Evolutionary conservation across 1,139 yeast species (phyloP), one percentile per base, ranked within the genome.

Genomic region (Kodamaea alishanica): DNA sequence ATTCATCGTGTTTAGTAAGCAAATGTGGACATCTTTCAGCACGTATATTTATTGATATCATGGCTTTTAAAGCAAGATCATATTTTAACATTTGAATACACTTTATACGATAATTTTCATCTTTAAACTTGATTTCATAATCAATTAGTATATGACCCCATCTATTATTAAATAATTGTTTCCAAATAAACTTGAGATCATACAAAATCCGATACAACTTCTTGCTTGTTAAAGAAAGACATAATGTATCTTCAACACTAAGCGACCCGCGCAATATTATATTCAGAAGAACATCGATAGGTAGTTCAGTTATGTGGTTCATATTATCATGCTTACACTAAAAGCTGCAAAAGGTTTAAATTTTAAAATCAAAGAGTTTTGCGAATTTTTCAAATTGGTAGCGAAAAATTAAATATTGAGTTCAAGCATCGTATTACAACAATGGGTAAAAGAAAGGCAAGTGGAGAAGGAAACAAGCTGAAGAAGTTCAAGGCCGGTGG

Each of bases 401-500:
- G 31, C 15, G 31, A 29, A 29, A 29, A 10, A 9, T 29, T 8
- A 29, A 29, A 3, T 4, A 9, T 3, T 3, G 2, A 26, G 4
- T 26, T 3, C 10, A 28, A 20, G 11, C 8, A 32, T 30, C 10
- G 20, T 9, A 22, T 9, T 20, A 22, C 11, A n/a, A 30, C 34
- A 27, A 68, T 68, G 74, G 70, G 67, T 8, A 67, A 68, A 45
- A 54, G 73, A 48, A 48, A 56, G 11, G 54, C 53, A 20, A 47
- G 49, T 11, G 48, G 51, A 8, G 41, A 46, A 25, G 55, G 52
- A 6, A 48, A 56, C 35, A 53, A 53, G 39, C 50, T 48, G 44
- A 74, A 74, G 52, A 69, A 70, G 60, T 75, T 67, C 57, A 75
- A 72, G 50, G 55, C 65, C 24, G 60, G 69, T 5, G 79, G 79